Evolutionary conservation across 306 rosid species (phyloP), one percentile per base, ranked within the genome.

Genomic region (Cotoneaster glaucophyllus): DNA sequence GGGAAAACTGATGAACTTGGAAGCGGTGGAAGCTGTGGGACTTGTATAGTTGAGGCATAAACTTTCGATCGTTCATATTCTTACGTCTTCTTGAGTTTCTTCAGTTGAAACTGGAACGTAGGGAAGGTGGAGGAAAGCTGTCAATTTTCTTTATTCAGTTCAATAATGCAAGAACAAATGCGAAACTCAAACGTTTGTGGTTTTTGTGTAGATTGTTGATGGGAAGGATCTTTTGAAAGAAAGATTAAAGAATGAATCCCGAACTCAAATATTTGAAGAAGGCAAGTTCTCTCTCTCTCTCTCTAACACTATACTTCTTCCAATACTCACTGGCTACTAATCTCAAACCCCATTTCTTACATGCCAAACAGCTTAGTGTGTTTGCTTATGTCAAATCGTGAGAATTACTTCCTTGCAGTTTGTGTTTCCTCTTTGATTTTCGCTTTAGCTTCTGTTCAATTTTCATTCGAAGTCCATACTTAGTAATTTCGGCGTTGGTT

Each of bases 1-100:
- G 98, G 98, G 98, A 22, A 94, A 94, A 78, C 65, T 94, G 85
- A 94, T 94, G 97, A 94, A 94, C 81, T 92, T 65, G 97, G 95
- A 45, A 96, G 96, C 59, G 90, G 92, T 54, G 97, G 97, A 73
- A 94, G 95, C 85, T 94, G 98, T 4, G 98, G 98, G 74, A 94
- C 96, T 76, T 94, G 98, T 74, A 92, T 92, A 0, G 96, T 94
- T 17, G 95, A 90, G 95, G 97, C 87, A 86, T 37, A 54, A 26
- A 15, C 53, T 10, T 72, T 50, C 52, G 73, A 68, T 22, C 77
- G 29, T 43, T 52, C 25, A 15, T 29, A 68, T 68, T 59, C 22
- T 63, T 71, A 32, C 9, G 2, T 25, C 52, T 32, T 78, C 18
- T 43, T 12, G 34, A 4, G 6, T 81, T 79, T 24, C 56, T 67